Evolutionary conservation across 2,329 filamentous ascomycete species (phyloP), one percentile per base, ranked within the genome.

Genomic region (Sporothrix variecibatus): DNA sequence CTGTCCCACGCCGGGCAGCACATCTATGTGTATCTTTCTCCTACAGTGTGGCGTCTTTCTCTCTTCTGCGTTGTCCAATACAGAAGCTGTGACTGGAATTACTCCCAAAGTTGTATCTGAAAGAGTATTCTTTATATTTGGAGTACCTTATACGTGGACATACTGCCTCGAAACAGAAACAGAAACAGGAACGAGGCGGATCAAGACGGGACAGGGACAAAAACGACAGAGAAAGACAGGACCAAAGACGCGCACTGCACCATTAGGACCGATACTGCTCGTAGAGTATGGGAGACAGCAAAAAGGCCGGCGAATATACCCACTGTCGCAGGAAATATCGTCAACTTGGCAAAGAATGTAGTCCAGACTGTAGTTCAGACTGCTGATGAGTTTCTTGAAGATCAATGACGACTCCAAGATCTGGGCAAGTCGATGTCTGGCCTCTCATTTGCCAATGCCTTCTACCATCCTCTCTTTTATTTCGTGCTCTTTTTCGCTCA

Each of bases 401-500:
- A 46, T 67, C 23, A 40, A 43, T 43, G 38, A 28, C 15, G 38
- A 28, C 23, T 17, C 12, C 28, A n/a, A 46, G n/a, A 46, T 28
- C 17, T 12, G 23, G 7, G n/a, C 5, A 46, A 4, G 62, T 67
- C 12, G 62, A 67, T 3, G 26, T 34, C 3, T 12, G 38, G 2
- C n/a, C 15, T 46, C 5, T 67, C n/a, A 67, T 67, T 46, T 20
- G 62, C 15, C 62, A 46, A 46, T 60, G 28, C 56, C 12, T 17
- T 60, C 1, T 12, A 26, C 56, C 56, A 34, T 34, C 28, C 12
- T 67, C 12, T 28, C 6, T 26, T 1, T 3, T 3, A 17, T 67
- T 67, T 67, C 28, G n/a, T 46, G 38, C 38, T 67, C 62, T 67
- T 46, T 67, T 23, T 67, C 62, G 38, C 38, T 28, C 38, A 46